Percentiles rank a stretch among this genome's conserved stretches.
Conservation (phyloP, 768 basidiomycete species). For the Aureoboletus auriporus region DNA sequence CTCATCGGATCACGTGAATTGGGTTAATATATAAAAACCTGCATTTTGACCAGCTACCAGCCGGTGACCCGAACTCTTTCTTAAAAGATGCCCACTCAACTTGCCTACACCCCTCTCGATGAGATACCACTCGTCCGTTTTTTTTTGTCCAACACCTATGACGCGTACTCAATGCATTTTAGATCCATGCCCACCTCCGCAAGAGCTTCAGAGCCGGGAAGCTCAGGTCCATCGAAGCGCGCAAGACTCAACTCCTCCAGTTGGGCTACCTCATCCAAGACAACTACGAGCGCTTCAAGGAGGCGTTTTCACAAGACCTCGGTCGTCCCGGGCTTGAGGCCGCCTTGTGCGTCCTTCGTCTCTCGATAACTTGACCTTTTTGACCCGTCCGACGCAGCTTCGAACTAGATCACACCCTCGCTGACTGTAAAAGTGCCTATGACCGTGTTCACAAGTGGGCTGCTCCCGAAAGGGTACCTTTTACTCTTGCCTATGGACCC, state of each 20-base stretch:
- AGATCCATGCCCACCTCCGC: conserved; percentile 57
- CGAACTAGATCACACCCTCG: conserved; percentile 54
- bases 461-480: conserved; percentile 54
- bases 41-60: too few species aligned
- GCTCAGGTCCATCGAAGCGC: conserved; percentile 57
- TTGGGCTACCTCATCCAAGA: conserved; percentile 73
- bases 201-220: conserved; percentile 64
- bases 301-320: conserved; percentile 58
- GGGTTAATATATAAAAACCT: too few species aligned
- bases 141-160: not conserved
- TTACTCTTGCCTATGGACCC: conserved; percentile 50
- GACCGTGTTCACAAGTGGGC: conserved; percentile 73
- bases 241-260: conserved; percentile 74
- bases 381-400: conserved; percentile 38
- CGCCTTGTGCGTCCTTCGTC: conserved; percentile 40
- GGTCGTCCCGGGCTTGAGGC: conserved; percentile 60
- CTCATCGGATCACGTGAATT: too few species aligned
- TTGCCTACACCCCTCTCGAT: conserved; percentile 47
- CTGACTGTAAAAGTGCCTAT: conserved; percentile 53
- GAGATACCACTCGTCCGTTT: conserved; percentile 47
- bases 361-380: too few species aligned
- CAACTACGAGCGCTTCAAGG: conserved; percentile 57
- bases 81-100: conserved; percentile 24
- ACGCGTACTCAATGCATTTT: not conserved
- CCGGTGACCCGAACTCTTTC: too few species aligned